A percentile compares a stretch with the other conserved stretches of the same genome.
phyloP scores from a whole-genome alignment of 441 rosid species.

The Euphorbia corollata region DNA sequence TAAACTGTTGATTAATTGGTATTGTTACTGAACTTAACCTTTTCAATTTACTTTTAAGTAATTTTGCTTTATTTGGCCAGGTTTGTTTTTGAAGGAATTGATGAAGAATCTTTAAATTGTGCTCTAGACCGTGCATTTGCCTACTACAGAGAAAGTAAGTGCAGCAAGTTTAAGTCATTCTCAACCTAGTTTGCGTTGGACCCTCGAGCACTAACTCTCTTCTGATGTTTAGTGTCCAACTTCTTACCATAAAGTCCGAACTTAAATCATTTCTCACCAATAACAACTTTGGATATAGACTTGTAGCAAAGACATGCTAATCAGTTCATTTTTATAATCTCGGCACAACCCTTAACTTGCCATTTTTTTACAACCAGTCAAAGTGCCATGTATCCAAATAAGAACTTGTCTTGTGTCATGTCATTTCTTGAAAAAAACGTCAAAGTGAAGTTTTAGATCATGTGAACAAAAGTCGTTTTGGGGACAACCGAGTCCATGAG shows the following conservation, averaged over 20 bases:
- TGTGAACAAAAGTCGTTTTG: background rate
- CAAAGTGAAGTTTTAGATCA: background rate
- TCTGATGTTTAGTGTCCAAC: no score
- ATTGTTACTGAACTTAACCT: background rate
- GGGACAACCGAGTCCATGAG: background rate
- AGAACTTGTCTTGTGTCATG: background rate
- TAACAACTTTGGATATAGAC: background rate
- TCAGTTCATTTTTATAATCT: background rate
- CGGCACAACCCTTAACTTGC: background rate
- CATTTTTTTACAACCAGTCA: background rate
- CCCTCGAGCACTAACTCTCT: background rate
- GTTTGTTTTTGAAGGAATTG: slow-evolving; percentile 51
- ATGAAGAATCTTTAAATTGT: slow-evolving; percentile 39
- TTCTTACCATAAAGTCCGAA: background rate
- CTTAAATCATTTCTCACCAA: background rate
- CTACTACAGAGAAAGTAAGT: slow-evolving; percentile 38
- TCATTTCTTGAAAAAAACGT: background rate
- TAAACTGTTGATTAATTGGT: background rate
- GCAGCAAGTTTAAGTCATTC: background rate
- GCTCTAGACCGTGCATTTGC: slow-evolving; percentile 45
- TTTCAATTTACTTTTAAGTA: background rate
- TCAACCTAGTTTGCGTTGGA: background rate
- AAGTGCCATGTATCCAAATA: background rate
- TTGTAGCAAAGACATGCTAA: background rate
- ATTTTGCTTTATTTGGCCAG: slow-evolving; percentile 21